Percentiles rank a stretch among this genome's conserved stretches.
These are phyloP conservation scores for Oryza meyeriana DNA, from an alignment of 176 grass and related monocot species.

Conservation along the genomic window DNA sequence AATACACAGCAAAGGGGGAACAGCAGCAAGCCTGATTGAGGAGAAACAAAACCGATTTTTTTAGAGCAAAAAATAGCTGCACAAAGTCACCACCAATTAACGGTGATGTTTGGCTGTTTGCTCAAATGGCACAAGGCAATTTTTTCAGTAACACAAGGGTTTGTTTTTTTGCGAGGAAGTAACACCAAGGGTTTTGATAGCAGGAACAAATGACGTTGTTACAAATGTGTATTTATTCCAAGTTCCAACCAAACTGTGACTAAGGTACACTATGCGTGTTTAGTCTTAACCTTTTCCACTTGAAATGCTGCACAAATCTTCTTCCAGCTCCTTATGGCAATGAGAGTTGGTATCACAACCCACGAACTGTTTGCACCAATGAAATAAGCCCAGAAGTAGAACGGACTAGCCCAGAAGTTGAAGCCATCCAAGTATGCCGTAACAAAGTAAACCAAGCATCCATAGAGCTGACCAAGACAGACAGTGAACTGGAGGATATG, in stretches of 20 bases:
- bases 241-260: not conserved
- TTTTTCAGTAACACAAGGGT: not conserved
- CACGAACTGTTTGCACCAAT: constrained; percentile 65
- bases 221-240: not conserved
- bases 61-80: too few relatives aligned
- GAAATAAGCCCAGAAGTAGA: constrained; percentile 87
- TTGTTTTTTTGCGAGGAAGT: too few relatives aligned
- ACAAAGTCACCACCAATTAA: not conserved
- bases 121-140: not conserved
- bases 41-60: not conserved
- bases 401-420: constrained; percentile 62
- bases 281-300: constrained; percentile 60
- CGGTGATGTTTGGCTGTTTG: constrained; percentile 8
- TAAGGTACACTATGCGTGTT: not conserved
- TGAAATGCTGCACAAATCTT: constrained; percentile 45
- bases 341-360: constrained; percentile 67
- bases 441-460: constrained; percentile 78
- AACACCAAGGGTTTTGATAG: not conserved
- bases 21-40: not conserved
- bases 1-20: too few relatives aligned
- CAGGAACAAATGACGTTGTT: not conserved
- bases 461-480: constrained; percentile 72
- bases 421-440: constrained; percentile 77
- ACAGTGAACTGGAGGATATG: constrained; percentile 68
- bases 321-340: constrained; percentile 49